Percentiles rank a stretch among this genome's conserved stretches.
phyloP scores from a whole-genome alignment of 148 eudicot genomes.

The Euryodendron excelsum region DNA sequence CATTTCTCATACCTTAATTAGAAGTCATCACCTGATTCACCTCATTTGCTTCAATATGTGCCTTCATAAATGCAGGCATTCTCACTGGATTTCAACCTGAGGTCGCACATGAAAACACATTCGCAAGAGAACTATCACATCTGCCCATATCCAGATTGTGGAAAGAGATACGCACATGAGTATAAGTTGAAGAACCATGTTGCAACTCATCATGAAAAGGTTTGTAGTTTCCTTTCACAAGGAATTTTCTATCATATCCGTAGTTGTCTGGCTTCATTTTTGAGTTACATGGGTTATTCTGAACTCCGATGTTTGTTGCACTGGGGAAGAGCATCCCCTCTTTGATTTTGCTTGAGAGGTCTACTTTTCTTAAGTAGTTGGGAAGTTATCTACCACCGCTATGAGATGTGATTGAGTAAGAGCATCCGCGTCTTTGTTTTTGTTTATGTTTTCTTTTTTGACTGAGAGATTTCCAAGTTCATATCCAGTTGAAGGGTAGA shows the following conservation, averaged over 20 bases:
- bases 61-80: conserved; percentile 62
- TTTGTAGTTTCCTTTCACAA: conserved; percentile 16
- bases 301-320: too few relatives aligned
- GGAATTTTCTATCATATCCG: neutral
- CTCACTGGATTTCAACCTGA: conserved; percentile 92
- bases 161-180: conserved; percentile 96
- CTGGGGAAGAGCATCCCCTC: neutral
- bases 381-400: too few relatives aligned
- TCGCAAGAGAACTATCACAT: conserved; percentile 95
- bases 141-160: conserved; percentile 90
- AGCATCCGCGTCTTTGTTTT: too few relatives aligned
- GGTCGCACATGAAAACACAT: conserved; percentile 98
- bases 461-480: too few relatives aligned
- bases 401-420: too few relatives aligned
- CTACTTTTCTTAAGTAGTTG: too few relatives aligned
- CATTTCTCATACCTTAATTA: neutral
- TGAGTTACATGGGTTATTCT: neutral
- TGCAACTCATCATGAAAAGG: conserved; percentile 81
- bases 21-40: neutral
- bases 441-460: too few relatives aligned
- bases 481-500: too few relatives aligned
- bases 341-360: too few relatives aligned
- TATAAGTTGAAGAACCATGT: conserved; percentile 92
- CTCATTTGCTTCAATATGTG: neutral
- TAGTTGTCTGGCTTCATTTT: neutral